Evolutionary conservation across 345 rosid species (phyloP).

Genomic region (Linum trigynum): DNA sequence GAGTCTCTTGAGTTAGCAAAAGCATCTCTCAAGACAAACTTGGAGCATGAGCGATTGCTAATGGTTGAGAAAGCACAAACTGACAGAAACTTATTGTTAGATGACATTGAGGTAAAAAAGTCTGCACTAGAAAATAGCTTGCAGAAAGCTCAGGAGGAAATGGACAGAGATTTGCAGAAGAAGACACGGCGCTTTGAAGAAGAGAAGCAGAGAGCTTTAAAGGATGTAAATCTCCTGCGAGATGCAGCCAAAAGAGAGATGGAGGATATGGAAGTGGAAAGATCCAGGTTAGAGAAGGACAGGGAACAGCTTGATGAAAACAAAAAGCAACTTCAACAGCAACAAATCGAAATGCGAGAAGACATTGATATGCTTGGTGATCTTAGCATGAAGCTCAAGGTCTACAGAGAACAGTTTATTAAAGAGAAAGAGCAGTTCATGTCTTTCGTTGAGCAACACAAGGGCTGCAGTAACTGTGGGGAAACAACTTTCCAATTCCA

Average conservation of each 20-base stretch:
- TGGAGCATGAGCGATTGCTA: conserved; percentile 62
- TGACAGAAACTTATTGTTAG: conserved; percentile 63
- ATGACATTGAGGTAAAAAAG: conserved; percentile 60
- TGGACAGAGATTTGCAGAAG: conserved; percentile 51
- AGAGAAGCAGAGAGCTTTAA: conserved; percentile 64
- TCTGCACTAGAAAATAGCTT: conserved; percentile 61
- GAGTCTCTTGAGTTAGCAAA: conserved; percentile 63
- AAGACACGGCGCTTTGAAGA: conserved; percentile 59
- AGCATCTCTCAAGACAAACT: conserved; percentile 50
- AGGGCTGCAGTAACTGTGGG: conserved; percentile 60
- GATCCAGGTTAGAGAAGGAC: conserved; percentile 54
- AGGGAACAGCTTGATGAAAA: conserved; percentile 52
- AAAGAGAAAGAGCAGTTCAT: conserved; percentile 46
- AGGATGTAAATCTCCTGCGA: conserved; percentile 61
- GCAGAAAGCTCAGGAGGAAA: conserved; percentile 50
- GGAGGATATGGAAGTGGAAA: conserved; percentile 66
- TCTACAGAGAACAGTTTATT: conserved; percentile 63
- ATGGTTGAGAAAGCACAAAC: conserved; percentile 53
- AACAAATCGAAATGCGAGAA: conserved; percentile 65
- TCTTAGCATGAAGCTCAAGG: conserved; percentile 69
- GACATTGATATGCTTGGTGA: conserved; percentile 79
- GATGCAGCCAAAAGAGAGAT: conserved; percentile 78
- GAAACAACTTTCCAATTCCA: conserved; percentile 56
- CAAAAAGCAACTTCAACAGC: conserved; percentile 65
- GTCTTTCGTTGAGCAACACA: conserved; percentile 56